Evolutionary conservation across 2,329 filamentous ascomycete species (phyloP), one percentile per base, ranked within the genome.

Genomic region (Fusarium sp.): DNA sequence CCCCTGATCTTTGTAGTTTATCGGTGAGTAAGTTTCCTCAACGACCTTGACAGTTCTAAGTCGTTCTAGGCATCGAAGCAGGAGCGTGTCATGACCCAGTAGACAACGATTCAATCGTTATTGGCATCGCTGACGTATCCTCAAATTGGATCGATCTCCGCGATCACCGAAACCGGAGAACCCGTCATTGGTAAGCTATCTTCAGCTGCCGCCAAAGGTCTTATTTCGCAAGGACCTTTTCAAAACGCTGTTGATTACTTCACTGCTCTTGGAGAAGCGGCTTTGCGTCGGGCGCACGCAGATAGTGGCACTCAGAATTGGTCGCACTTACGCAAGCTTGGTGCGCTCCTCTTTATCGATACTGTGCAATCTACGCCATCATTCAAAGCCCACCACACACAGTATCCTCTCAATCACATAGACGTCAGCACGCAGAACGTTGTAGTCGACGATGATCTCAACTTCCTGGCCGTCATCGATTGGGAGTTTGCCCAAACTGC

Each of bases 371-470:
- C 23, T 44, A 67, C 72, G 13, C 45, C 45, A 14, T 33, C 77
- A 10, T 79, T 79, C 52, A 48, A 69, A 14, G 42, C 37, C 18
- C 12, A 44, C n/a, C 14, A 40, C 5, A 54, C 23, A 37, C 48
- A 33, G 15, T 77, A 75, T 60, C 75, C 71, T 38, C 61, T 80
- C 3, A 77, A 77, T 46, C 75, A 80, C 60, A 80, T 80, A 75
- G 78, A 80, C 56, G 69, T 81, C 20, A 77, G 78, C 35, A 75
- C 73, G 8, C 76, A 80, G 52, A 79, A 81, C 54, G 76, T 81
- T 23, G 61, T 81, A 3, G 71, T 80, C 20, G 77, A 80, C 42
- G 70, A 76, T 27, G 55, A 73, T 17, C 76, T 77, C 49, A 76
- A 78, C 60, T 75, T 80, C 65, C 30, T 80, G 2, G 76, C 78